Conservation (phyloP, 352 stramenopile species). For the Globisporangium lucens region DNA sequence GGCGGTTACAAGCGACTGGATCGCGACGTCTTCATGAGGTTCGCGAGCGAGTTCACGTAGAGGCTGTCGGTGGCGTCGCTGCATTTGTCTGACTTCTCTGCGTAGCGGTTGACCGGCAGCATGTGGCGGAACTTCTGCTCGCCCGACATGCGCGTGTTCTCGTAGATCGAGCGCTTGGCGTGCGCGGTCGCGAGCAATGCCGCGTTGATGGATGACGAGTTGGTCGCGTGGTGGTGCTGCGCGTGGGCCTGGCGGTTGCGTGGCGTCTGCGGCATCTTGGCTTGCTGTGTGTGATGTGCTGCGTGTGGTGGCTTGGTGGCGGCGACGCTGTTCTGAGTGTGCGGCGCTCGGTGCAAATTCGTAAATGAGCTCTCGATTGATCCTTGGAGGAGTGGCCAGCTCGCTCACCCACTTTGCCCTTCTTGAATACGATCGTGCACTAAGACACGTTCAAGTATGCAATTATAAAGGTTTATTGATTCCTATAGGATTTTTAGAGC, state of each 20-base stretch:
- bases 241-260: conserved; percentile 7
- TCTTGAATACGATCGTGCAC: not conserved
- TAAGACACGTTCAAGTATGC: not conserved
- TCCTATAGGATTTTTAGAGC: not conserved
- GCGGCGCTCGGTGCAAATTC: not conserved
- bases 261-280: conserved; percentile 13
- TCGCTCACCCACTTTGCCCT: not conserved
- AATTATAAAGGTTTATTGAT: not conserved
- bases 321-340: not conserved
- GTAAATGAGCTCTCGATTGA: conserved; percentile 9
- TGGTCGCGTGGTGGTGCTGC: conserved; percentile 10
- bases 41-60: conserved; percentile 47
- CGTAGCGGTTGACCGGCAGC: conserved; percentile 35
- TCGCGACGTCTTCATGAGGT: conserved; percentile 33
- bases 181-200: conserved; percentile 14
- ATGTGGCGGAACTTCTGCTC: conserved; percentile 41
- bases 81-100: conserved; percentile 38
- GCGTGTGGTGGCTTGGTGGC: not conserved
- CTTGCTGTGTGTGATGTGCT: not conserved
- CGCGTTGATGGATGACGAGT: conserved; percentile 17
- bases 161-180: conserved; percentile 46
- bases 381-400: not conserved
- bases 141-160: conserved; percentile 49
- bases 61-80: conserved; percentile 40
- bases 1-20: conserved; percentile 35